Percentiles rank a stretch among this genome's conserved stretches.
These are phyloP conservation scores for Hansenula lynferdii DNA, from an alignment of 1,139 yeast genomes.

Conservation along the genomic window DNA sequence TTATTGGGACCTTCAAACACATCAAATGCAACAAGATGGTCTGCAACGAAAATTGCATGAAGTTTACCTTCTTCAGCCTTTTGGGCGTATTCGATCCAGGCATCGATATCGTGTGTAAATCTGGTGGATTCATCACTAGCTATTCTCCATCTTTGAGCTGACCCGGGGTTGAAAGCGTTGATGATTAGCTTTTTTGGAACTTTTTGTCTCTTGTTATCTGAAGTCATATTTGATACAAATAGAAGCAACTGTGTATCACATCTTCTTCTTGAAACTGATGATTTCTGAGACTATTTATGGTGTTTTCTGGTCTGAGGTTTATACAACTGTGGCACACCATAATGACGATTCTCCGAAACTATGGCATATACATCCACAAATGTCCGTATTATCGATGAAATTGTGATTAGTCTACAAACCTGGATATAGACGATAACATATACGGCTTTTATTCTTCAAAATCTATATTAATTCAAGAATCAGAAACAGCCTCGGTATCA, in stretches of 20 bases:
- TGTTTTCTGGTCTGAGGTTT: too few species aligned
- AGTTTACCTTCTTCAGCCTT: slow-evolving; percentile 38
- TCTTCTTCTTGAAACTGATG: too few species aligned
- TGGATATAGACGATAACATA: too few species aligned
- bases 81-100: slow-evolving; percentile 37
- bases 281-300: too few species aligned
- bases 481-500: slow-evolving; percentile 17
- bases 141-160: slow-evolving; percentile 15
- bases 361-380: too few species aligned
- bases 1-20: slow-evolving; percentile 36
- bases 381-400: too few species aligned
- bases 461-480: not conserved
- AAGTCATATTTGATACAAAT: not conserved
- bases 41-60: slow-evolving; percentile 39
- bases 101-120: slow-evolving; percentile 1
- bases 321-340: too few species aligned
- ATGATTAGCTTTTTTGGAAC: not conserved
- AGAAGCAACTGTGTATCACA: not conserved
- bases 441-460: too few species aligned
- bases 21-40: slow-evolving; percentile 38
- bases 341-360: too few species aligned
- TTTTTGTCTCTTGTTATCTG: not conserved
- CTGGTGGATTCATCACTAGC: slow-evolving; percentile 29
- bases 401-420: too few species aligned
- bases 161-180: slow-evolving; percentile 1